These are phyloP conservation scores for Penicillium sp. DNA, from an alignment of 2,329 filamentous ascomycete species.

Conservation along the genomic window DNA sequence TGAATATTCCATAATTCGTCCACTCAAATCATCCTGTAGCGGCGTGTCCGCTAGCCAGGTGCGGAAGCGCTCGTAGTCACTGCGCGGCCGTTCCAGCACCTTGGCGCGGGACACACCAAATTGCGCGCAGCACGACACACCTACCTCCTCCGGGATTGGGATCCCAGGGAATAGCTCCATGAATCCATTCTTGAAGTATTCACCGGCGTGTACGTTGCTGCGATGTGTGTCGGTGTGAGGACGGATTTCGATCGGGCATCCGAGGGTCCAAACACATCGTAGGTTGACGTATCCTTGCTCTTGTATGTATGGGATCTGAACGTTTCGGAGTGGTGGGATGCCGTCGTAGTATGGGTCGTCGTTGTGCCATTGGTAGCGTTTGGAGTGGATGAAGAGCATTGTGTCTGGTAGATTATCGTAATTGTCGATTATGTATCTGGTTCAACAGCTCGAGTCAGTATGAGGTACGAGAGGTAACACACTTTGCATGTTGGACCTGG, in stretches of 20 bases:
- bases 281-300: constrained; percentile 55
- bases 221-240: constrained; percentile 46
- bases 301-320: constrained; percentile 51
- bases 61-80: constrained; percentile 51
- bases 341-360: constrained; percentile 55
- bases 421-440: constrained; percentile 46
- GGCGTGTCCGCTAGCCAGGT: constrained; percentile 52
- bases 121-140: constrained; percentile 56
- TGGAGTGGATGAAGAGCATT: constrained; percentile 45
- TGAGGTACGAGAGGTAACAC: background rate
- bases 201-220: constrained; percentile 49
- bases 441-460: constrained; percentile 14
- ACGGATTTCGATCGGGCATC: constrained; percentile 53
- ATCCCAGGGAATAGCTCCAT: constrained; percentile 49
- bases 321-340: constrained; percentile 49
- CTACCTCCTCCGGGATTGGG: constrained; percentile 47
- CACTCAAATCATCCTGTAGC: constrained; percentile 51
- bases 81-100: constrained; percentile 46
- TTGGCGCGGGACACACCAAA: constrained; percentile 53
- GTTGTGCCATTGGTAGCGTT: constrained; percentile 50
- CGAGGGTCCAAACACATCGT: constrained; percentile 54
- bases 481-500: constrained; percentile 3
- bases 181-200: constrained; percentile 52
- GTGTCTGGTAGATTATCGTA: constrained; percentile 43
- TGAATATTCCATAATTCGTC: constrained; percentile 58